phyloP scores from a whole-genome alignment of 2,329 filamentous ascomycete species.

The Pseudogymnoascus sp. region DNA sequence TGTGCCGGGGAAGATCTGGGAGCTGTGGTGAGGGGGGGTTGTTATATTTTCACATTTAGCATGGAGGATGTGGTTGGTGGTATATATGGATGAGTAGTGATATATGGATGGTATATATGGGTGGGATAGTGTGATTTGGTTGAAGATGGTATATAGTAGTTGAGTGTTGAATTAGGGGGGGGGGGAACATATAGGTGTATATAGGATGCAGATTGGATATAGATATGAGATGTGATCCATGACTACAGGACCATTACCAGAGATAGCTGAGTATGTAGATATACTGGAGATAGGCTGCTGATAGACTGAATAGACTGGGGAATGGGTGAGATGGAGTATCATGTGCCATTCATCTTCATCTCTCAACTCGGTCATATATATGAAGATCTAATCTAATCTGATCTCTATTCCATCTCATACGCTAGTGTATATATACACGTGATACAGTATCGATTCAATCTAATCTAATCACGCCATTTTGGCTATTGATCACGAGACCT shows the following conservation, averaged over 20 bases:
- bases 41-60: neutral
- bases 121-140: neutral
- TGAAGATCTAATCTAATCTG: neutral
- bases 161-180: neutral
- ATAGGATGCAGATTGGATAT: neutral
- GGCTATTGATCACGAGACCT: neutral
- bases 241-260: neutral
- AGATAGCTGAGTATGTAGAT: neutral
- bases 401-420: neutral
- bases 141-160: neutral
- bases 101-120: neutral
- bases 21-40: constrained; percentile 60
- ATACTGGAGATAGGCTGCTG: neutral
- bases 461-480: neutral
- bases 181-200: neutral
- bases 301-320: neutral
- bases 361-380: neutral
- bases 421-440: neutral
- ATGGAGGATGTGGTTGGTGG: neutral
- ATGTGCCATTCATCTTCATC: neutral
- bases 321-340: neutral
- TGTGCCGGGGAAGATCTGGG: constrained; percentile 72
- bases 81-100: neutral
- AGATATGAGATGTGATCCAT: neutral
- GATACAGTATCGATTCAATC: neutral